A percentile compares a stretch with the other conserved stretches of the same genome.
These are phyloP conservation scores for Myriosclerotinia curreyana DNA, from an alignment of 2,329 filamentous ascomycete genomes.

Conservation along the genomic window DNA sequence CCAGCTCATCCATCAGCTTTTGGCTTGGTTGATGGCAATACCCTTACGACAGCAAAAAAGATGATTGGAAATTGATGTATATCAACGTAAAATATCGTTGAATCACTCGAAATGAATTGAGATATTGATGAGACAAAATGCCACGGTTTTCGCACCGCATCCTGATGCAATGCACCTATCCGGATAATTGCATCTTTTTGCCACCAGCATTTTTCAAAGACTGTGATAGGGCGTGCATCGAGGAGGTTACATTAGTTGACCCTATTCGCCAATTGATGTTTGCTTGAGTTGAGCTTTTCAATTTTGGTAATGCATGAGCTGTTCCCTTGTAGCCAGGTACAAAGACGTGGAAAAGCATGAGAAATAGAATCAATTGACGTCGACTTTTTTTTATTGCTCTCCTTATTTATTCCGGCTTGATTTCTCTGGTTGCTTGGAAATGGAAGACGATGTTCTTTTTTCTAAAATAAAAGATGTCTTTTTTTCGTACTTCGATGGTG, in stretches of 20 bases:
- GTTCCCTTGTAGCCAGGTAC: too few relatives aligned
- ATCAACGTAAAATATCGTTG: too few relatives aligned
- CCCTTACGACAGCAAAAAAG: too few relatives aligned
- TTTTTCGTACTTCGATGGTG: neutral
- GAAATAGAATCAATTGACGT: neutral
- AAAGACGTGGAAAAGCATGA: neutral
- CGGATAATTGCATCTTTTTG: neutral
- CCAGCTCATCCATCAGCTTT: neutral
- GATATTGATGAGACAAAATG: too few relatives aligned
- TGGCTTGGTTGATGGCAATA: neutral
- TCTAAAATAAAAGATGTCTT: too few relatives aligned
- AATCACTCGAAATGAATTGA: too few relatives aligned
- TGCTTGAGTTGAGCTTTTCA: neutral
- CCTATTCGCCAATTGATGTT: neutral
- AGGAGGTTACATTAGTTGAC: neutral
- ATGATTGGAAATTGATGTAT: too few relatives aligned
- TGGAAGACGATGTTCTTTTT: neutral
- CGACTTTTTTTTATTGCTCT: neutral
- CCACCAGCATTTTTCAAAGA: neutral
- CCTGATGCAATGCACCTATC: neutral
- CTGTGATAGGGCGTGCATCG: too few relatives aligned
- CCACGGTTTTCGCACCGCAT: neutral
- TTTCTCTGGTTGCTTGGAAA: neutral
- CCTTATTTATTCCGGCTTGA: neutral
- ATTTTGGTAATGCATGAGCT: too few relatives aligned